Base-by-base conservation (phyloP, 306 rosid genomes). In the Carpinus fangiana region DNA sequence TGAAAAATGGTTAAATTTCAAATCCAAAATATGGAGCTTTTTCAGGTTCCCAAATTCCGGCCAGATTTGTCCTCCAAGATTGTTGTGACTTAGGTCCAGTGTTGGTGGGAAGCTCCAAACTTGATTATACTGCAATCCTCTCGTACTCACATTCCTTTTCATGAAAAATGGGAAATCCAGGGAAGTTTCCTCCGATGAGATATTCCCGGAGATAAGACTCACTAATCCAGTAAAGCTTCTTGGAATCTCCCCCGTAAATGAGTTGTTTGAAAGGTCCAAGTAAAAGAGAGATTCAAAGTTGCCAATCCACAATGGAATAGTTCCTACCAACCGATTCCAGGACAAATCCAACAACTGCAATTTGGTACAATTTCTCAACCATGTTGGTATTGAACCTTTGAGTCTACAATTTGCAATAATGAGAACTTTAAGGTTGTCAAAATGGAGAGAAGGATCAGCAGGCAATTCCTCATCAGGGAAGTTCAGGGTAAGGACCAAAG, bases 181-280 rank as follows among this genome's bases (percentile, higher is more conserved):
- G 12, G 84, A 55, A 65, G 78, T 84, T 51, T 79, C 85, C 68
- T 60, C 73, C 54, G 80, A 12, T 34, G 81, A 62, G 67, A 50
- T 50, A n/a, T 77, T 66, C 50, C 81, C 8, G 55, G 14, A 13
- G 20, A 87, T 56, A 69, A 89, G 86, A 59, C 84, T 23, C 36
- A 0, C 45, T n/a, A 89, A 71, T 18, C 61, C 75, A 10, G 91
- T 83, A 34, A 87, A 7, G 70, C 45, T 75, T 50, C 21, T 81
- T 0, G 88, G 93, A 14, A 89, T 85, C 50, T 84, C 86, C 34
- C 88, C 91, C 0, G 77, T 31, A 7, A 89, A 77, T 3, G 93
- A 83, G 82, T 89, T 89, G 83, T 89, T 89, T 7, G 93, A 89
- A 18, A 89, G 4, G 80, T 87, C 93, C 88, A 89, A 78, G 88